Evolutionary conservation across 2,329 filamentous ascomycete genomes (phyloP).

Genomic region (Aureobasidium namibiae): DNA sequence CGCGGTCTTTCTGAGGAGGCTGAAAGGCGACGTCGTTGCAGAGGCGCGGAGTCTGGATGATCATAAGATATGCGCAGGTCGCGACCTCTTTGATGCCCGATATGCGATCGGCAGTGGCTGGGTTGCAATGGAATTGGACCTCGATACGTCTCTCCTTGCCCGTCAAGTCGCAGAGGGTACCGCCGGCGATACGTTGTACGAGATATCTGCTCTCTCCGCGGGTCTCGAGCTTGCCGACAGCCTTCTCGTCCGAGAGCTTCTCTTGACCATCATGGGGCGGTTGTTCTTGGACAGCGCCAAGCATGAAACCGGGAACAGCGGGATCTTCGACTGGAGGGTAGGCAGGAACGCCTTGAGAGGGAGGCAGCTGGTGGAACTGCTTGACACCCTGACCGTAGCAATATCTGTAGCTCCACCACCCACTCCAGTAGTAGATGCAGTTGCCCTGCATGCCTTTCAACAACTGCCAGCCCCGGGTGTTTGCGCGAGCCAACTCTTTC

Average conservation of each 20-base stretch:
- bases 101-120: conserved; percentile 66
- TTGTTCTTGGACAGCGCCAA: conserved; percentile 52
- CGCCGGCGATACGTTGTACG: conserved; percentile 70
- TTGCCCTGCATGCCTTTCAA: conserved; percentile 66
- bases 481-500: conserved; percentile 69
- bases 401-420: conserved; percentile 96
- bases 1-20: conserved; percentile 67
- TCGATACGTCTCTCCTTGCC: conserved; percentile 75
- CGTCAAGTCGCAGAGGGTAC: conserved; percentile 80
- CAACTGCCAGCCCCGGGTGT: conserved; percentile 70
- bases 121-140: conserved; percentile 74
- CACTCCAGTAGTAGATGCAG: conserved; percentile 76
- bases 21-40: conserved; percentile 82
- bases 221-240: conserved; percentile 50
- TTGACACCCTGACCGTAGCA: conserved; percentile 82
- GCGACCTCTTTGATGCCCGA: conserved; percentile 89
- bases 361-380: conserved; percentile 79
- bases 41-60: conserved; percentile 79
- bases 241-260: conserved; percentile 22
- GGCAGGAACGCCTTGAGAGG: conserved; percentile 55
- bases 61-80: conserved; percentile 88
- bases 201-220: conserved; percentile 81
- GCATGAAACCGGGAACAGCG: conserved; percentile 63
- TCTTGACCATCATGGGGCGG: conserved; percentile 20
- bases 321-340: conserved; percentile 72